Base-by-base conservation (phyloP, 352 stramenopile species). In the Globisporangium canariense region DNA sequence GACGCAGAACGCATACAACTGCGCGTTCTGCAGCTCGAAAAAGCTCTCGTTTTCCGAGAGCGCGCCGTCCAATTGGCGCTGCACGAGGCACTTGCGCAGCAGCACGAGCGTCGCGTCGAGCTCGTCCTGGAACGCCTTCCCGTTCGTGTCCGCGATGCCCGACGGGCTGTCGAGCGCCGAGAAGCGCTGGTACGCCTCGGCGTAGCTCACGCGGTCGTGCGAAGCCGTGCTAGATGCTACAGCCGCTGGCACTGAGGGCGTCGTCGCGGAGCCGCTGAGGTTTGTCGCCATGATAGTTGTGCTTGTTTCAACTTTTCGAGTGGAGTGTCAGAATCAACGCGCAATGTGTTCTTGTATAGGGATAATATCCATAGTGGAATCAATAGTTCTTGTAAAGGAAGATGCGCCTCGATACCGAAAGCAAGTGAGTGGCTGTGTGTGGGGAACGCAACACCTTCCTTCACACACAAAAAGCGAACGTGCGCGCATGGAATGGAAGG, bases 1-100 rank as follows among this genome's bases (percentile, higher is more conserved):
- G 43, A 93, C 47, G 25, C 88, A 86, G 43, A 94, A 80, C 25
- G 82, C 87, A 56, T 94, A 91, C 20, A 96, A 78, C 68, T 96
- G 86, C 56, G 75, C 63, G 59, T 85, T 94, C 40, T 84, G 81
- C 47, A 96, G 75, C 72, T 96, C 88, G 51, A 90, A 88, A 58
- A 91, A 86, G 52, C 65, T 71, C 71, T 94, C 84, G 68, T 94
- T 93, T 36, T 76, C 60, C 5, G 80, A 88, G 32, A 94, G 73
- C 25, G 86, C 68, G 56, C 81, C 78, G 71, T 93, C 81, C 40
- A 76, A 58, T 54, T 89, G 77, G 4, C 85, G 82, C 69, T 90
- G 81, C 53, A 66, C 46, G 5, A 93, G 47, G 45, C 78, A 79
- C 28, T 81, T 64, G 70, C 74, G 30, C 47, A 77, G 45, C 40